phyloP scores from a whole-genome alignment of 805 yeast genomes.

The Ogataea parapolymorpha region DNA sequence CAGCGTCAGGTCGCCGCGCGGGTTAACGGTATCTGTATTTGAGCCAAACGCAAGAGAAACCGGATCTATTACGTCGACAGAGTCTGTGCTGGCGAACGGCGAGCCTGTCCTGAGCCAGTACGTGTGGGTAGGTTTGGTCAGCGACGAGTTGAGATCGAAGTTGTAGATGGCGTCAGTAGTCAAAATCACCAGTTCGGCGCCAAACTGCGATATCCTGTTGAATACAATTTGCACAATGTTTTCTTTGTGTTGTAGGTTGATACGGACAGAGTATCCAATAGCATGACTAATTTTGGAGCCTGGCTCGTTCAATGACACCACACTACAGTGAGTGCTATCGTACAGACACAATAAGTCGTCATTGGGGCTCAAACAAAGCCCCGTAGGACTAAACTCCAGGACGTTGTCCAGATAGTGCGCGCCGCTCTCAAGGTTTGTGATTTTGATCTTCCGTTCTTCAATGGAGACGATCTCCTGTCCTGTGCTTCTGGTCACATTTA shows the following conservation, averaged over 20 bases:
- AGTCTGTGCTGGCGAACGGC: conserved; percentile 14
- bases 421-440: conserved; percentile 16
- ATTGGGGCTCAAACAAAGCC: conserved; percentile 21
- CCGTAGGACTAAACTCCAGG: conserved; percentile 26
- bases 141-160: conserved; percentile 34
- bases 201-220: conserved; percentile 42
- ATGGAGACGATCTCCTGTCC: conserved; percentile 30
- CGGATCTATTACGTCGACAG: conserved; percentile 28
- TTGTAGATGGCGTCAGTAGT: conserved; percentile 34
- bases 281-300: conserved; percentile 20
- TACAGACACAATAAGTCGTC: conserved; percentile 31
- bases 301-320: conserved; percentile 19
- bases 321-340: conserved; percentile 14
- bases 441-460: conserved; percentile 16
- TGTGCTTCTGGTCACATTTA: conserved; percentile 24
- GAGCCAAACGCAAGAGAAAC: conserved; percentile 48
- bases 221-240: conserved; percentile 39
- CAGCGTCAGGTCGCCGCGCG: conserved; percentile 48
- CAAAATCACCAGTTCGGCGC: conserved; percentile 42
- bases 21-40: conserved; percentile 17
- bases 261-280: conserved; percentile 6
- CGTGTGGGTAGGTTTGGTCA: conserved; percentile 17
- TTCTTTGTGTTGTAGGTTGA: conserved; percentile 18
- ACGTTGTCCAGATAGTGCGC: conserved; percentile 10
- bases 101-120: conserved; percentile 20